Evolutionary conservation across 176 grass and related monocot genomes (phyloP).

Genomic region (Eragrostis nindensis): DNA sequence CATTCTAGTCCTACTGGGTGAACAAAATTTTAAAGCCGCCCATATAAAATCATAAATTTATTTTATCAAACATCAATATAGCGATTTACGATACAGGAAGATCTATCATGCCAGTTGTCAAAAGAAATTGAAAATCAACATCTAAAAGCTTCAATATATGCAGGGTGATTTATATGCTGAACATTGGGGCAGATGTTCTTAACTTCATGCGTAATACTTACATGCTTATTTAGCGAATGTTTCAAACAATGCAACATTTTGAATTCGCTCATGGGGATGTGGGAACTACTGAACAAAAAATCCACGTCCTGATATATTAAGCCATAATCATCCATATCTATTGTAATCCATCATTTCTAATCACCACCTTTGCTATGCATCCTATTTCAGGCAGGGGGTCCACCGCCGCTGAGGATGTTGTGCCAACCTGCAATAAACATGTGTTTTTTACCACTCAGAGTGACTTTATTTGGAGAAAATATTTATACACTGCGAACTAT

Average conservation of each 20-base stretch:
- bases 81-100: no score
- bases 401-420: slow-evolving; percentile 73
- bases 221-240: neutral
- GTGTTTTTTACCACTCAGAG: neutral
- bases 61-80: no score
- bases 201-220: neutral
- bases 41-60: neutral
- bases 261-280: neutral
- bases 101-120: no score
- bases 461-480: neutral
- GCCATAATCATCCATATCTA: slow-evolving; percentile 6
- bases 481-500: neutral
- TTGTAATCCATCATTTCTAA: slow-evolving; percentile 11
- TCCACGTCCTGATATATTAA: neutral
- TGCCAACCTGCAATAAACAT: slow-evolving; percentile 63
- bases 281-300: neutral
- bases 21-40: neutral
- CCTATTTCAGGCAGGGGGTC: slow-evolving; percentile 67
- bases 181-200: neutral
- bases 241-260: neutral
- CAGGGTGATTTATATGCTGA: neutral
- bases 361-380: slow-evolving; percentile 63
- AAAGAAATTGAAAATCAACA: no score
- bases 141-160: neutral
- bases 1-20: neutral